Percentiles rank a stretch among this genome's conserved stretches.
Evolutionary conservation across 73 alveolate species (phyloP).

Genomic region (Paramecium primaurelia): DNA sequence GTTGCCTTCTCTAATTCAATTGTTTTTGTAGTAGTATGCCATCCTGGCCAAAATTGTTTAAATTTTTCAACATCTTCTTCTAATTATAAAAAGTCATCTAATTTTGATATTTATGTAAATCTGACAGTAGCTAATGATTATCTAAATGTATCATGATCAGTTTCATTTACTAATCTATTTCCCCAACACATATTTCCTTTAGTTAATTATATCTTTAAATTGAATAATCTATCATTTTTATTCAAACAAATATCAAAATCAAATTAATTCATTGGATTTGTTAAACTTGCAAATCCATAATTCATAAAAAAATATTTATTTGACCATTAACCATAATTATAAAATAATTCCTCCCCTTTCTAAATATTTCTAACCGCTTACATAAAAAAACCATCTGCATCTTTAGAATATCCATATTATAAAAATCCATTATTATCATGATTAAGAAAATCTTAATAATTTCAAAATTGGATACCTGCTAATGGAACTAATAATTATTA

Average conservation of each 20-base stretch:
- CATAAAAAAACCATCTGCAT: slow-evolving; percentile 77
- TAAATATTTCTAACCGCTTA: slow-evolving; percentile 87
- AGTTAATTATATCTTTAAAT: slow-evolving; percentile 61
- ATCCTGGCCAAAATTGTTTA: slow-evolving; percentile 40
- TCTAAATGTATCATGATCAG: slow-evolving; percentile 66
- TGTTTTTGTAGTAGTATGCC: background rate
- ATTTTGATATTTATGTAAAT: slow-evolving; percentile 60
- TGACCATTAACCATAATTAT: slow-evolving; percentile 92
- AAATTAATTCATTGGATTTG: slow-evolving; percentile 86
- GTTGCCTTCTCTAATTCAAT: slow-evolving; percentile 20
- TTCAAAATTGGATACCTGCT: slow-evolving; percentile 78
- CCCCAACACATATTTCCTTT: slow-evolving; percentile 59
- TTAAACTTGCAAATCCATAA: slow-evolving; percentile 88
- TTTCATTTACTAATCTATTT: slow-evolving; percentile 70
- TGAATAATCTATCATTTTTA: slow-evolving; percentile 69
- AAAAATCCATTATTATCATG: slow-evolving; percentile 91
- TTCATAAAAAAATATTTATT: slow-evolving; percentile 88
- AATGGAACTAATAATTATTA: slow-evolving; percentile 25
- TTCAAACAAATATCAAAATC: slow-evolving; percentile 75
- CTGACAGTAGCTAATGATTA: slow-evolving; percentile 68
- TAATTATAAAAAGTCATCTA: background rate
- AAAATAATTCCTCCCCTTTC: slow-evolving; percentile 83
- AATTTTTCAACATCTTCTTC: background rate
- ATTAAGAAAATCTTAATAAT: slow-evolving; percentile 91
- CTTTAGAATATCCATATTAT: slow-evolving; percentile 83